Conservation (phyloP, 2,329 filamentous ascomycete species). For the Phyllosticta citrichinensis region DNA sequence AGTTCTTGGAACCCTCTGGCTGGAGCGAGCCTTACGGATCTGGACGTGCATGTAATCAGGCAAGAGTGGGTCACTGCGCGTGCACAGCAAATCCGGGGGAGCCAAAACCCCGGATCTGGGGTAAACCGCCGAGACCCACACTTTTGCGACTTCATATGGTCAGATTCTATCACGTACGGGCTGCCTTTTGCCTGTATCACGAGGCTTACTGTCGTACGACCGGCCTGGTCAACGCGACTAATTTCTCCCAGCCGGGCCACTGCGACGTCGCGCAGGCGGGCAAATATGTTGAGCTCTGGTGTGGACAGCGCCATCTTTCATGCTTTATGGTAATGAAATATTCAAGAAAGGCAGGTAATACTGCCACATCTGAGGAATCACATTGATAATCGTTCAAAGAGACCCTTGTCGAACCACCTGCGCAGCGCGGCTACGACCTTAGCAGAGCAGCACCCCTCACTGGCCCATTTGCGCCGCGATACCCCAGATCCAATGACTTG, state of each 20-base stretch:
- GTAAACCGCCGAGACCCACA: slow-evolving; percentile 1
- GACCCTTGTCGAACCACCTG: not conserved
- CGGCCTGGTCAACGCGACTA: not conserved
- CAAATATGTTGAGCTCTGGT: slow-evolving; percentile 1
- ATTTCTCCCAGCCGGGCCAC: not conserved
- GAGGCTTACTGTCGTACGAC: not conserved
- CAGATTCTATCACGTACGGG: not conserved
- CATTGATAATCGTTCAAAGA: not conserved
- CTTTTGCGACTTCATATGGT: not conserved
- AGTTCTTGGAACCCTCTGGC: not conserved
- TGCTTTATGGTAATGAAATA: not conserved
- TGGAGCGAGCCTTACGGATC: not conserved
- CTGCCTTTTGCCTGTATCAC: not conserved
- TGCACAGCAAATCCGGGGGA: slow-evolving; percentile 11
- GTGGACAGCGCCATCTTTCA: not conserved
- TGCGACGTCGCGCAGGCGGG: not conserved
- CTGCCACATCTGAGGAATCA: not conserved
- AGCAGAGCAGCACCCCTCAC: not conserved
- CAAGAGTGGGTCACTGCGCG: slow-evolving; percentile 1
- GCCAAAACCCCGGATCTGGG: slow-evolving; percentile 3
- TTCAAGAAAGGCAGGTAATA: not conserved
- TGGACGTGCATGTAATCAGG: not conserved
- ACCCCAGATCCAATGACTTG: not conserved
- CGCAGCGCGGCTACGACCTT: not conserved
- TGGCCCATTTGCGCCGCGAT: not conserved